Evolutionary conservation across 1,139 yeast species (phyloP), one percentile per base, ranked within the genome.

Genomic region (Blastobotrys capitulatus): DNA sequence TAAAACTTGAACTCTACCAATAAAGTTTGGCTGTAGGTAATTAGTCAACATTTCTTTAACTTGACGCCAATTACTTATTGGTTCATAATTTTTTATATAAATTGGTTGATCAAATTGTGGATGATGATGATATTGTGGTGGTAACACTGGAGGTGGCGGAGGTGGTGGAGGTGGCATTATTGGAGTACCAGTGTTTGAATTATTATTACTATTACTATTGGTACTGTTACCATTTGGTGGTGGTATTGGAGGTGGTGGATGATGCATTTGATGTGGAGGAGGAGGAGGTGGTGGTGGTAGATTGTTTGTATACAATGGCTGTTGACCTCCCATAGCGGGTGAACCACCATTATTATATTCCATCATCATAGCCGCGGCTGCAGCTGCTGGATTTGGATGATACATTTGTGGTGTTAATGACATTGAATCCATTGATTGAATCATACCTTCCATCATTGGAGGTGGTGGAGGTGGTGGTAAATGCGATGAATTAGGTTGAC

Each of bases 1-100:
- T 15, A 51, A 38, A 4, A 41, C 44, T 10, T 48, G 42, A 25
- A 48, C 52, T 39, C 49, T 50, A 27, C 48, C 44, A 13, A 51
- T 46, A 12, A 40, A 37, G 8, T 36, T 44, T 13, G 15, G 19
- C 16, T 37, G 53, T 50, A 34, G 27, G 22, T 7, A 51, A 26
- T 6, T 31, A 19, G 16, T 29, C 38, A 27, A 42, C 47, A 44
- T 40, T 31, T 51, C 51, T 22, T 46, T 46, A 16, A 51, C 47
- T 25, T 37, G 49, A 16, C 48, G 22, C 54, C 54, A 50, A 6
- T 44, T 38, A 19, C 26, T 34, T 15, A 45, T 42, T n/a, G 52
- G 47, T n/a, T 36, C 38, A 26, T 49, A 49, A 38, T 49, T 49
- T 22, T 40, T 34, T n/a, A 49, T 26, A 18, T 39, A 35, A 27